These are phyloP conservation scores for Oryza coarctata DNA, from an alignment of 176 grass and related monocot genomes.

Conservation along the genomic window DNA sequence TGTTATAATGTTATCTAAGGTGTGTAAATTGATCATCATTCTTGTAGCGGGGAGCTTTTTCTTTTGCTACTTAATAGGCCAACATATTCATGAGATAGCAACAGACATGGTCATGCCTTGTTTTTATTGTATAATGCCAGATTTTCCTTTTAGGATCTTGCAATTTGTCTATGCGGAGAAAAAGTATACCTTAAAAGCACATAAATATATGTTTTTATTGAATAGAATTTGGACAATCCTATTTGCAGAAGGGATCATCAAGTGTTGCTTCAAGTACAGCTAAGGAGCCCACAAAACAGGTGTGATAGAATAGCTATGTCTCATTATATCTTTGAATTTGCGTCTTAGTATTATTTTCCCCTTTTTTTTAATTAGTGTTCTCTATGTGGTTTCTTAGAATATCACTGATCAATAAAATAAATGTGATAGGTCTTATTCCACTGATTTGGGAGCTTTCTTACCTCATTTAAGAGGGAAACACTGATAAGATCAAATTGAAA, in stretches of 20 bases:
- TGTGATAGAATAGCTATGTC: neutral
- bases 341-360: neutral
- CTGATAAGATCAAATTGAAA: neutral
- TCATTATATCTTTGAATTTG: neutral
- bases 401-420: neutral
- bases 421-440: neutral
- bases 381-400: neutral
- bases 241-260: slow-evolving; percentile 48
- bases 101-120: neutral
- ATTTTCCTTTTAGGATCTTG: neutral
- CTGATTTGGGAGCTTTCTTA: slow-evolving; percentile 5
- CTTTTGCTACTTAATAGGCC: neutral
- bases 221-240: neutral
- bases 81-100: neutral
- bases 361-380: neutral
- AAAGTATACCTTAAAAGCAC: neutral
- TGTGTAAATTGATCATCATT: slow-evolving; percentile 29
- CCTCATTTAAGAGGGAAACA: neutral
- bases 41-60: neutral
- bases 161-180: neutral
- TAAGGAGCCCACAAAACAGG: slow-evolving; percentile 31
- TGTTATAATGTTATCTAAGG: slow-evolving; percentile 70
- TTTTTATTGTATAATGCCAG: neutral
- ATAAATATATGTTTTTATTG: neutral
- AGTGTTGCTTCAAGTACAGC: slow-evolving; percentile 42